These are phyloP conservation scores for Pseudognaphalium luteoalbum DNA, from an alignment of 129 eudicot genomes.

Conservation along the genomic window DNA sequence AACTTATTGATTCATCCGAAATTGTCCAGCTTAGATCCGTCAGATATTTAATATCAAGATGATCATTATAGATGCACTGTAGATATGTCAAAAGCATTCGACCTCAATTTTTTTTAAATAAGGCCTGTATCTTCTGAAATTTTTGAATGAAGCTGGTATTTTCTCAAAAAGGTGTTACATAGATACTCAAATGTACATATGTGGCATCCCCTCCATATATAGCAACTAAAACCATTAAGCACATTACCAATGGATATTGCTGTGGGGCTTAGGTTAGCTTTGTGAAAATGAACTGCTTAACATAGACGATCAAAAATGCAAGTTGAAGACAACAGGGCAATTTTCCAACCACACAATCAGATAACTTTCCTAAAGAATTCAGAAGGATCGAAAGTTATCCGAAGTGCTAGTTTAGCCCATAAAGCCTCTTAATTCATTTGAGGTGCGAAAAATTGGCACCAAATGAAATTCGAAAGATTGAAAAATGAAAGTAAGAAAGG, in stretches of 20 bases:
- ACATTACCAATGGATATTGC: background rate
- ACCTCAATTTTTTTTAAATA: background rate
- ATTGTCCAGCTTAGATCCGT: background rate
- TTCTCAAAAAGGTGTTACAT: background rate
- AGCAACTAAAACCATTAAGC: background rate
- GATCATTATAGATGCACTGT: background rate
- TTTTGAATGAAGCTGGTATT: too few species aligned
- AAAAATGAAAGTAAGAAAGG: too few species aligned
- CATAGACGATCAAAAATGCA: background rate
- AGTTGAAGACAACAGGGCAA: background rate
- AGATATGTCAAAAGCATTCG: too few species aligned
- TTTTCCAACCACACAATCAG: too few species aligned
- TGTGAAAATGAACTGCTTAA: background rate
- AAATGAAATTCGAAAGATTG: too few species aligned
- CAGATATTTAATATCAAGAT: background rate
- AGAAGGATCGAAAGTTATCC: background rate
- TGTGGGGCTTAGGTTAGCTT: background rate
- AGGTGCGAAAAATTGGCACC: too few species aligned
- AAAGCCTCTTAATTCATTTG: background rate
- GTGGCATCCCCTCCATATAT: background rate
- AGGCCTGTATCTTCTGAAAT: too few species aligned
- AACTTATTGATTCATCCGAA: background rate
- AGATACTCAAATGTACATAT: background rate
- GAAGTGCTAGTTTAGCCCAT: background rate
- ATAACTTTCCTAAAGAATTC: background rate